Base-by-base conservation (phyloP, 1,139 yeast genomes). In the Suhomyces coccinellae region DNA sequence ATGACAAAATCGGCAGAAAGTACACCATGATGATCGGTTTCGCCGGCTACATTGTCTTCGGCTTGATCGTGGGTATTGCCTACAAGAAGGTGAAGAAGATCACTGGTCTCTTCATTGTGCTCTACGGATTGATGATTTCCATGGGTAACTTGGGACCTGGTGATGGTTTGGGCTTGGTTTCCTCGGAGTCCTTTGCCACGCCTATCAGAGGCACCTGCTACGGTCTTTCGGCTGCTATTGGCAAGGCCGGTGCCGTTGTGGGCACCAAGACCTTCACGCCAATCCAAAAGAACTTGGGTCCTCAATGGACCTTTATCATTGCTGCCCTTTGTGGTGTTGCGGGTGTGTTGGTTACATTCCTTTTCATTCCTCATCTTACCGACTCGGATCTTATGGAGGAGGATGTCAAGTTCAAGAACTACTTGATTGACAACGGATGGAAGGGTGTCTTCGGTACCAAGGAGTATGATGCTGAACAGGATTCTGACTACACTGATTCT, bases 111-210 rank as follows among this genome's bases (percentile, higher is more conserved):
- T 82, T 82, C 60, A 75, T 82, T 42, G 63, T 82, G 41, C 77
- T 82, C 56, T 82, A 80, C 58, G 86, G 85, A 27, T 61, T 81
- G 26, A 77, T 82, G 77, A 74, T 73, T 65, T 73, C 78, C 4
- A 60, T 69, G 51, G 90, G 90, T 55, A 85, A 85, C 62, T 69
- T 84, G 54, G 93, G 95, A 4, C 93, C 93, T 4, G 93, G 93
- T 52, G 77, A 85, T 59, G 79, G 79, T 73, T 69, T 85, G 75
- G 93, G 93, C 9, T 71, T 86, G 46, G 68, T 79, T 4, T 76
- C 88, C 10, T 77, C 86, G 28, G 93, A 86, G 62, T 73, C 81
- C 3, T 86, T 74, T 57, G 89, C 93, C 22, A 84, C 91, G 11
- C 87, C 88, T 14, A 77, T 86, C 38, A 74, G 93, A 63, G 93